Percentiles rank a stretch among this genome's conserved stretches.
Conservation (phyloP, 1,284 basidiomycete species). For the Melampsora americana region DNA sequence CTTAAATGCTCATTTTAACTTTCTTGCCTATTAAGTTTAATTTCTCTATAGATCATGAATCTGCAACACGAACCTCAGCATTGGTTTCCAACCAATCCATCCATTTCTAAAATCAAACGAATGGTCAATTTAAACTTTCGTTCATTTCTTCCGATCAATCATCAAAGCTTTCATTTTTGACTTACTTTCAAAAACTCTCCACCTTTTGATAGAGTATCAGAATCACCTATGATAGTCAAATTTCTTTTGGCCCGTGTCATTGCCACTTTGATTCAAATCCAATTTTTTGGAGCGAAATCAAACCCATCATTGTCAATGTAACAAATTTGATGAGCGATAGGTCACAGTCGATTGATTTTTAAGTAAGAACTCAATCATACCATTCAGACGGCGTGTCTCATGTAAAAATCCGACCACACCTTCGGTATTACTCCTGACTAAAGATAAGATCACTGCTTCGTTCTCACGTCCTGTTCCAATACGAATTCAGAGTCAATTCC, state of each 20-base stretch:
- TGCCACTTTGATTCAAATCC: constrained; percentile 62
- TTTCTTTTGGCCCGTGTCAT: constrained; percentile 92
- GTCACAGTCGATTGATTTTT: background rate
- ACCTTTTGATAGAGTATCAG: constrained; percentile 78
- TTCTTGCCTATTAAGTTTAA: too few relatives aligned
- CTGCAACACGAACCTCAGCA: constrained; percentile 81
- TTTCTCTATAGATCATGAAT: constrained; percentile 51
- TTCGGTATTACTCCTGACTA: constrained; percentile 78
- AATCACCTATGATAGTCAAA: constrained; percentile 83
- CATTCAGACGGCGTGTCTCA: constrained; percentile 83
- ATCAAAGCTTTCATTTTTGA: background rate
- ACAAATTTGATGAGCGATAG: constrained; percentile 8
- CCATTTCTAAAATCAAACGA: constrained; percentile 62
- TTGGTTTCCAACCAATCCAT: constrained; percentile 81
- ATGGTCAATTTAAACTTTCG: background rate
- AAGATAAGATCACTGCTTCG: constrained; percentile 79
- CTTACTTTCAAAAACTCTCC: constrained; percentile 67
- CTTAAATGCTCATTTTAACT: too few relatives aligned
- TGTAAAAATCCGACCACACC: constrained; percentile 87
- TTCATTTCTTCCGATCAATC: background rate
- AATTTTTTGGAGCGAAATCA: background rate
- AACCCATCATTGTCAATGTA: constrained; percentile 14
- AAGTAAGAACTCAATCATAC: constrained; percentile 55
- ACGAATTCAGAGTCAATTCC: background rate
- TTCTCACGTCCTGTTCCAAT: constrained; percentile 41